Percentiles rank a stretch among this genome's conserved stretches.
These are phyloP conservation scores for Amanita pallidorosea DNA, from an alignment of 768 basidiomycete species.

Conservation along the genomic window DNA sequence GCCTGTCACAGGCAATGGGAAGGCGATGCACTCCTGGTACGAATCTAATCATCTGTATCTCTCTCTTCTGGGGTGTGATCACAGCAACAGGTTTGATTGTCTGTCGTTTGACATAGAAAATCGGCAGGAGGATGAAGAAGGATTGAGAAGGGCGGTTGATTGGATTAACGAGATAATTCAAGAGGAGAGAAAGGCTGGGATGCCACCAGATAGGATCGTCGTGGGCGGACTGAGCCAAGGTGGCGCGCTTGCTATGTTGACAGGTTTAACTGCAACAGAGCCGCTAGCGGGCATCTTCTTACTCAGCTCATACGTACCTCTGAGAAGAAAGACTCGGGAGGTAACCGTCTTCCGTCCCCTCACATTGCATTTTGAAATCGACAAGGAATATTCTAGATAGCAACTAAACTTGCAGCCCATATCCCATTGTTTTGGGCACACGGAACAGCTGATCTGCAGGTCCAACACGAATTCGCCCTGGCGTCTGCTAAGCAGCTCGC, in stretches of 20 bases:
- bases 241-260: constrained; percentile 47
- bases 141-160: constrained; percentile 37
- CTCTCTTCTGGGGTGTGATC: neutral
- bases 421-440: constrained; percentile 73
- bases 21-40: constrained; percentile 42
- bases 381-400: constrained; percentile 27
- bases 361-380: neutral
- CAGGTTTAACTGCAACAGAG: constrained; percentile 37
- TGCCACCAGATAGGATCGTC: constrained; percentile 48
- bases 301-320: constrained; percentile 54
- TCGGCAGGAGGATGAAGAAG: constrained; percentile 45
- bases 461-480: constrained; percentile 38
- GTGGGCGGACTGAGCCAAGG: constrained; percentile 74
- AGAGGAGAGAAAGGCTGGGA: constrained; percentile 43
- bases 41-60: neutral
- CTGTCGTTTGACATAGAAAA: constrained; percentile 31
- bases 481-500: constrained; percentile 38
- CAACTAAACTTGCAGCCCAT: constrained; percentile 31
- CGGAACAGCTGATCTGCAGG: constrained; percentile 50
- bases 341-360: constrained; percentile 18
- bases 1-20: constrained; percentile 44
- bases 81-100: constrained; percentile 43
- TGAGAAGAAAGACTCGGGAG: constrained; percentile 40
- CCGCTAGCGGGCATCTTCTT: constrained; percentile 48
- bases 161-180: constrained; percentile 47